These are phyloP conservation scores for Dichotomopilus funicola DNA, from an alignment of 2,329 filamentous ascomycete species.

Conservation along the genomic window DNA sequence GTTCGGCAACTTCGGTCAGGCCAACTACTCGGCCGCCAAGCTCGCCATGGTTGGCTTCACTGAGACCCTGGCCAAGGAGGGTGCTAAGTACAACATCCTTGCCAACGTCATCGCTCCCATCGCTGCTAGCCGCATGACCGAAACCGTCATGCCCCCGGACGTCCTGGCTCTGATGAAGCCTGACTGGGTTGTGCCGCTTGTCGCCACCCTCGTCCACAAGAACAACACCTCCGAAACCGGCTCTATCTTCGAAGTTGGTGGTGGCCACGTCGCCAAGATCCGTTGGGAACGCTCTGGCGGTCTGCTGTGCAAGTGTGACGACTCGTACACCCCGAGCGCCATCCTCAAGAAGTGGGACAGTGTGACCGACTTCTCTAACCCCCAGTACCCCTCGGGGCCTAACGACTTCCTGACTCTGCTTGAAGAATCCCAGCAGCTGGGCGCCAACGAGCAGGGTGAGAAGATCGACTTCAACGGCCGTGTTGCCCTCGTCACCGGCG, in stretches of 20 bases:
- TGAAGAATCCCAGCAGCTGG: slow-evolving; percentile 74
- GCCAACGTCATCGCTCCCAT: slow-evolving; percentile 93
- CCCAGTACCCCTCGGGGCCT: slow-evolving; percentile 75
- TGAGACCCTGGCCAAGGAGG: slow-evolving; percentile 96
- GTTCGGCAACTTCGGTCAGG: slow-evolving; percentile 92
- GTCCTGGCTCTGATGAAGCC: slow-evolving; percentile 79
- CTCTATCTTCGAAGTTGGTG: slow-evolving; percentile 87
- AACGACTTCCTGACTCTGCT: slow-evolving; percentile 84
- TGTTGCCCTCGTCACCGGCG: slow-evolving; percentile 82
- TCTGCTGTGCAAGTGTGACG: slow-evolving; percentile 82
- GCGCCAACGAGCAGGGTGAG: slow-evolving; percentile 63
- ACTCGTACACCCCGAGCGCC: slow-evolving; percentile 79
- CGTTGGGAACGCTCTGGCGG: slow-evolving; percentile 92
- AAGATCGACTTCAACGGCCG: slow-evolving; percentile 76
- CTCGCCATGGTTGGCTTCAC: slow-evolving; percentile 93
- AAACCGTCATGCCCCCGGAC: slow-evolving; percentile 93
- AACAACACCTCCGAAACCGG: slow-evolving; percentile 78
- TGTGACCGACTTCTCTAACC: slow-evolving; percentile 76
- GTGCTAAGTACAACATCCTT: slow-evolving; percentile 94
- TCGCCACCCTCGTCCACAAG: slow-evolving; percentile 80
- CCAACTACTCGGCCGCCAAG: slow-evolving; percentile 96
- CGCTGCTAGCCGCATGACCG: slow-evolving; percentile 90
- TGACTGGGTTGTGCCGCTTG: slow-evolving; percentile 90
- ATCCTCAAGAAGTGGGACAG: slow-evolving; percentile 85
- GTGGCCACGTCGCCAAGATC: slow-evolving; percentile 85